Evolutionary conservation across 2,329 filamentous ascomycete genomes (phyloP).

Genomic region (Epichloe gansuensis): DNA sequence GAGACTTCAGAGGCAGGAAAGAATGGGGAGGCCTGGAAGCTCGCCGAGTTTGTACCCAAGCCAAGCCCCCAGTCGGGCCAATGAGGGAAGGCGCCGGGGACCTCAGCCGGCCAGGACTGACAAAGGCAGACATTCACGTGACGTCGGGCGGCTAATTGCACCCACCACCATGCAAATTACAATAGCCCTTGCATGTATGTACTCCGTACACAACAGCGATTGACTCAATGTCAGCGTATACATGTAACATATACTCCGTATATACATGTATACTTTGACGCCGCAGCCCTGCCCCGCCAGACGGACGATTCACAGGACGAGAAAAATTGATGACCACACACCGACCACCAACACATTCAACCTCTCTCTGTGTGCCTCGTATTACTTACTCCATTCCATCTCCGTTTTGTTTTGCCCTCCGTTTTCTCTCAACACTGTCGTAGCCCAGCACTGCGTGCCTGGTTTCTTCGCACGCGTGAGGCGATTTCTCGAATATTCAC

Average conservation of each 20-base stretch:
- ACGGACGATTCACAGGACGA: conserved; percentile 25
- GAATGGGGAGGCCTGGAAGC: conserved; percentile 21
- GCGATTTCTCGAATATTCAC: background rate
- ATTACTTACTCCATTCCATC: conserved; percentile 1
- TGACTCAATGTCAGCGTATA: too few species aligned
- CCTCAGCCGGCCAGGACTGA: background rate
- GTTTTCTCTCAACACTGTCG: background rate
- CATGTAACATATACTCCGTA: too few species aligned
- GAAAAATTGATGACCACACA: conserved; percentile 29
- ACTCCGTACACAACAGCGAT: background rate
- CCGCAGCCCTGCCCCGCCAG: conserved; percentile 6
- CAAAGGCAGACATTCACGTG: background rate
- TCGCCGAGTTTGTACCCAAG: conserved; percentile 14
- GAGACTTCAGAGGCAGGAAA: conserved; percentile 22
- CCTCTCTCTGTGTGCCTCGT: too few species aligned
- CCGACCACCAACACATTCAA: conserved; percentile 1
- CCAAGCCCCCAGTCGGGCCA: conserved; percentile 12
- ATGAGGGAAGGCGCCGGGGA: background rate
- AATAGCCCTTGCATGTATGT: too few species aligned
- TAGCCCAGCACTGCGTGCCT: conserved; percentile 7
- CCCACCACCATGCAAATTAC: background rate
- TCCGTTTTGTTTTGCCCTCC: background rate
- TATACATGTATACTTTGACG: too few species aligned
- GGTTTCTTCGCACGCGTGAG: conserved; percentile 6
- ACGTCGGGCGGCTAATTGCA: background rate